Percentiles rank a stretch among this genome's conserved stretches.
Conservation (phyloP, 2,329 filamentous ascomycete species). For the Fusarium praegraminearum region DNA sequence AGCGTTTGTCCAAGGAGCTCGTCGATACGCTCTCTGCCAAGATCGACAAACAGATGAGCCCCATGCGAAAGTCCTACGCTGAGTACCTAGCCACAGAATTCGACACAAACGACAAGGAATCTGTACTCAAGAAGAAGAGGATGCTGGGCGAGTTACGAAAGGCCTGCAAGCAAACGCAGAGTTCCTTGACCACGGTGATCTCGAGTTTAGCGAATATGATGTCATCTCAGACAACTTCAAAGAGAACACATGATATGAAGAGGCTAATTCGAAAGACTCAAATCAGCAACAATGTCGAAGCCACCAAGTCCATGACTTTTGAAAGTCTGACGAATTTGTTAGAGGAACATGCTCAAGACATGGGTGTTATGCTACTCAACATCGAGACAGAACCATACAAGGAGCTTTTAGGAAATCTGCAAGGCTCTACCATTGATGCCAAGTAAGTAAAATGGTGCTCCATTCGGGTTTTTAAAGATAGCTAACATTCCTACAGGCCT, state of each 20-base stretch:
- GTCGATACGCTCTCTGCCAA: constrained; percentile 14
- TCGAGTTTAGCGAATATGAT: constrained; percentile 20
- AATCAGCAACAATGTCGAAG: constrained; percentile 24
- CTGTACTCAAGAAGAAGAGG: constrained; percentile 8
- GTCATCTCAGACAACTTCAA: constrained; percentile 25
- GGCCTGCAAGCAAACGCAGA: not conserved
- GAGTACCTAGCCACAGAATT: not conserved
- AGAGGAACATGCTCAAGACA: constrained; percentile 16
- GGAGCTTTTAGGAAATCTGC: not conserved
- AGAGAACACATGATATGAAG: constrained; percentile 27
- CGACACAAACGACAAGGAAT: not conserved
- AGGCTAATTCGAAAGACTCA: constrained; percentile 12
- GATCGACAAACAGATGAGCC: not conserved
- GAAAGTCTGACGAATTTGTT: not conserved
- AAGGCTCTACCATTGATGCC: not conserved
- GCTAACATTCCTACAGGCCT: not conserved
- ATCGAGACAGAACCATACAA: constrained; percentile 23
- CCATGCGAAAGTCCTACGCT: constrained; percentile 5
- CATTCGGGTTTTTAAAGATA: fast-evolving
- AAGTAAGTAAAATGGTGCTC: not conserved
- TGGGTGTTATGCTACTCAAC: constrained; percentile 20
- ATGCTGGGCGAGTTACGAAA: constrained; percentile 5
- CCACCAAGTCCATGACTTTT: constrained; percentile 21
- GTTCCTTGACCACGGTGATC: not conserved
- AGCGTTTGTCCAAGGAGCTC: constrained; percentile 6